Conservation (phyloP, 495 filamentous ascomycete species). For the Aspergillus bridgeri region DNA sequence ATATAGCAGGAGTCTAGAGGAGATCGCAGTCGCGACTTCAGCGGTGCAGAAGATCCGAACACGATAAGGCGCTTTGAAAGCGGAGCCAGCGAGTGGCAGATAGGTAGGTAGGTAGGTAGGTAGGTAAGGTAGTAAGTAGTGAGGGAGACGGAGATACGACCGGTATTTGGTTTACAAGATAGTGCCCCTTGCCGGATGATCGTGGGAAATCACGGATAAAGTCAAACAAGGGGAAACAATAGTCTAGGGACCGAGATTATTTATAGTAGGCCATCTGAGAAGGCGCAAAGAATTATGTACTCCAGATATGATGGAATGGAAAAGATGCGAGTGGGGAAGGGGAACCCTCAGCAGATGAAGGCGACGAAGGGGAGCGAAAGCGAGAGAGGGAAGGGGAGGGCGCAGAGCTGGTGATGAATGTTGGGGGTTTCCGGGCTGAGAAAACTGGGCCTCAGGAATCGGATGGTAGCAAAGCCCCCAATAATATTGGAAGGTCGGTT, state of each 20-base stretch:
- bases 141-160: neutral
- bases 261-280: neutral
- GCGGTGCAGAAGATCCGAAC: neutral
- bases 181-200: neutral
- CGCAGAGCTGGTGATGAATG: constrained; percentile 18
- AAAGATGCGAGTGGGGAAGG: neutral
- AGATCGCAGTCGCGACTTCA: neutral
- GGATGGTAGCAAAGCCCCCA: constrained; percentile 16
- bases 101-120: too few species aligned
- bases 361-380: neutral
- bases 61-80: neutral
- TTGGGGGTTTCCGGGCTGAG: constrained; percentile 9
- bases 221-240: neutral
- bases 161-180: neutral
- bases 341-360: neutral
- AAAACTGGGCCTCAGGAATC: constrained; percentile 14
- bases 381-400: constrained; percentile 5
- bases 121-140: too few species aligned
- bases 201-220: neutral
- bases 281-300: neutral
- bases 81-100: too few species aligned
- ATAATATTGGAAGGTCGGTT: constrained; percentile 11
- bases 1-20: neutral
- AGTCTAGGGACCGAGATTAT: neutral
- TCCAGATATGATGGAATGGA: neutral